phyloP scores from a whole-genome alignment of 202 grass and related monocot genomes.

The Schoenoplectus tabernaemontani region DNA sequence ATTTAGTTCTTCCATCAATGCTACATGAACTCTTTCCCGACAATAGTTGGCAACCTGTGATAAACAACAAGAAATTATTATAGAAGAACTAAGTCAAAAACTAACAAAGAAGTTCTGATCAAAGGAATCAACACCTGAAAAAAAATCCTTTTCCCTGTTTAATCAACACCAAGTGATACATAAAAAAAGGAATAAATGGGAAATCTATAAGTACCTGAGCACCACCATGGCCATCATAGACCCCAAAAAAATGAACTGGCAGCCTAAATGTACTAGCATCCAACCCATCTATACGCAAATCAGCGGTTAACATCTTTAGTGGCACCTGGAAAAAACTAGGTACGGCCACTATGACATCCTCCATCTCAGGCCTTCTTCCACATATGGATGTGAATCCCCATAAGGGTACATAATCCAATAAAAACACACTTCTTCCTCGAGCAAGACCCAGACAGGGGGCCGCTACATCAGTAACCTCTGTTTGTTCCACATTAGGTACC shows the following conservation, averaged over 20 bases:
- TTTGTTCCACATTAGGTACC: not conserved
- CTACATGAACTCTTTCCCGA: constrained; percentile 42
- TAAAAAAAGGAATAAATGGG: not conserved
- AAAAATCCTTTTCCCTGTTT: too few relatives aligned
- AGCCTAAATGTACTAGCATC: constrained; percentile 57
- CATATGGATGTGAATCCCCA: constrained; percentile 74
- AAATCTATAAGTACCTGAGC: constrained; percentile 43
- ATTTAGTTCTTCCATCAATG: constrained; percentile 54
- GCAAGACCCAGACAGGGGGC: constrained; percentile 9
- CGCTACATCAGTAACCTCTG: not conserved
- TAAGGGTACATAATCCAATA: constrained; percentile 65
- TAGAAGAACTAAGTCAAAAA: constrained; percentile 11
- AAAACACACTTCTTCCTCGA: constrained; percentile 53
- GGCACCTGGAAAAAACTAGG: constrained; percentile 64
- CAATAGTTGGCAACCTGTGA: constrained; percentile 86
- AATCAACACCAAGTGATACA: not conserved
- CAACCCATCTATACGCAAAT: constrained; percentile 45
- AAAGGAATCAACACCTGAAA: not conserved
- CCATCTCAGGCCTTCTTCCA: constrained; percentile 83
- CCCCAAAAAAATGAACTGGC: constrained; percentile 79
- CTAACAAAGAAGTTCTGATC: not conserved
- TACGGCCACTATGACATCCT: constrained; percentile 48
- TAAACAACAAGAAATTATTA: not conserved
- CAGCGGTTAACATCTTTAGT: constrained; percentile 65
- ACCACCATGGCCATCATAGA: constrained; percentile 91